Evolutionary conservation across 768 basidiomycete species (phyloP).

Genomic region (Omphalotus guepiniiformis): DNA sequence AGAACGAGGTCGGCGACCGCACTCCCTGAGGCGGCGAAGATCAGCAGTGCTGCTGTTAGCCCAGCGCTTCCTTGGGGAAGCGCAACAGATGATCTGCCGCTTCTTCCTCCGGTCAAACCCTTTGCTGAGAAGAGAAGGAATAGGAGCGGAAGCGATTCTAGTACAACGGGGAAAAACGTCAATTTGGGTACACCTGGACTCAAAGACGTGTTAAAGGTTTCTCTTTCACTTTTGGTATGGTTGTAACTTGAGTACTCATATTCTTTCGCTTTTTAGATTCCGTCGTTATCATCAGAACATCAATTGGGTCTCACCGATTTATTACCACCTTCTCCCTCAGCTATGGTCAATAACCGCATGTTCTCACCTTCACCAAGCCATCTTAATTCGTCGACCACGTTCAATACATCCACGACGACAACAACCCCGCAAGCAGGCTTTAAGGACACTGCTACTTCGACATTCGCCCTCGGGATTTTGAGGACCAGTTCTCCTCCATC

Average conservation of each 20-base stretch:
- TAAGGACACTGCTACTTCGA: slow-evolving; percentile 18
- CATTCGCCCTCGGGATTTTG: slow-evolving; percentile 35
- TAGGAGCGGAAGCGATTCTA: slow-evolving; percentile 45
- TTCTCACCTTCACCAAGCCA: slow-evolving; percentile 35
- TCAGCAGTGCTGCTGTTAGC: slow-evolving; percentile 5
- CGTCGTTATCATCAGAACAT: slow-evolving; percentile 64
- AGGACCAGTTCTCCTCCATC: slow-evolving; percentile 27
- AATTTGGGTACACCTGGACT: slow-evolving; percentile 49
- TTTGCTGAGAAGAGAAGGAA: slow-evolving; percentile 38
- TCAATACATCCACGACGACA: slow-evolving; percentile 8
- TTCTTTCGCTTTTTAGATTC: slow-evolving; percentile 41
- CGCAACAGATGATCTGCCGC: slow-evolving; percentile 17
- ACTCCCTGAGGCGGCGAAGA: slow-evolving; percentile 25
- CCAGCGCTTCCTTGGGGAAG: slow-evolving; percentile 7
- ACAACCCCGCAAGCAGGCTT: slow-evolving; percentile 20
- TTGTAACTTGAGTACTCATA: background rate
- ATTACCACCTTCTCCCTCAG: slow-evolving; percentile 70
- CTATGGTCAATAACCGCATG: slow-evolving; percentile 30
- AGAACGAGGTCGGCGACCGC: slow-evolving; percentile 42
- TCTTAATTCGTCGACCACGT: slow-evolving; percentile 26
- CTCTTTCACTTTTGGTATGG: background rate
- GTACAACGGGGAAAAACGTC: slow-evolving; percentile 27
- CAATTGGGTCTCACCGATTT: slow-evolving; percentile 65
- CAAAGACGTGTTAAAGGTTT: slow-evolving; percentile 72
- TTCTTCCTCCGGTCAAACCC: slow-evolving; percentile 41